These are phyloP conservation scores for Penicillium macrosclerotiorum DNA, from an alignment of 495 filamentous ascomycete species.

Conservation along the genomic window DNA sequence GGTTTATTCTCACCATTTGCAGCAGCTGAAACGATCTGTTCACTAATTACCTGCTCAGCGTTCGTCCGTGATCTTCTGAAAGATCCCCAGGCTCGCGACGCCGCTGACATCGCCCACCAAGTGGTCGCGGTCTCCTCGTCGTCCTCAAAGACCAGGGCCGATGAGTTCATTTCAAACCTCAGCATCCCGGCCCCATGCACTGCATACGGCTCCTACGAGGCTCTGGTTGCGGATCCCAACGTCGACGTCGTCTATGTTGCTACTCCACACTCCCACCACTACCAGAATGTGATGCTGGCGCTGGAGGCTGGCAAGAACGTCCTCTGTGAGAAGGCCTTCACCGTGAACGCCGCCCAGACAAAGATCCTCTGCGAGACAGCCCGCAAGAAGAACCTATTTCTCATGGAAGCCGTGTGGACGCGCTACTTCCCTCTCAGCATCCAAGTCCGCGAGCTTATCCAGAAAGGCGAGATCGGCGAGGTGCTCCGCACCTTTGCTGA, in stretches of 20 bases:
- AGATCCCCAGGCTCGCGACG: conserved; percentile 69
- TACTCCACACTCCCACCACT: conserved; percentile 94
- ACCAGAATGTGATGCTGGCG: conserved; percentile 81
- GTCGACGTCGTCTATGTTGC: conserved; percentile 92
- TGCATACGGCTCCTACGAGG: conserved; percentile 77
- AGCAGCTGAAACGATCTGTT: too few relatives aligned
- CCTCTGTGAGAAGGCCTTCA: conserved; percentile 91
- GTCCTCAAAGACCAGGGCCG: conserved; percentile 63
- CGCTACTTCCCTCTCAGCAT: conserved; percentile 82
- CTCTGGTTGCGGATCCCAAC: conserved; percentile 71
- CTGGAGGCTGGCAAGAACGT: conserved; percentile 84
- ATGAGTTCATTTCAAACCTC: conserved; percentile 67
- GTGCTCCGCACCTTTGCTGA: conserved; percentile 78
- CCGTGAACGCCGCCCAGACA: conserved; percentile 80
- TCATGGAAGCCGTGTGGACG: conserved; percentile 98
- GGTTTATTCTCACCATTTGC: too few relatives aligned
- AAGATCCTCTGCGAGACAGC: conserved; percentile 73
- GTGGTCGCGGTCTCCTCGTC: conserved; percentile 82
- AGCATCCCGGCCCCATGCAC: conserved; percentile 63
- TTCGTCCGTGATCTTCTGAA: conserved; percentile 83
- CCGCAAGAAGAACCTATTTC: conserved; percentile 75
- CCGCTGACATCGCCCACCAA: conserved; percentile 73
- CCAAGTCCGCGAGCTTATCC: conserved; percentile 69
- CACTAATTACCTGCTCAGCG: conserved; percentile 48
- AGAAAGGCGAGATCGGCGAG: conserved; percentile 67